These are phyloP conservation scores for Austroboletus eburneus DNA, from an alignment of 768 basidiomycete genomes.

Conservation along the genomic window DNA sequence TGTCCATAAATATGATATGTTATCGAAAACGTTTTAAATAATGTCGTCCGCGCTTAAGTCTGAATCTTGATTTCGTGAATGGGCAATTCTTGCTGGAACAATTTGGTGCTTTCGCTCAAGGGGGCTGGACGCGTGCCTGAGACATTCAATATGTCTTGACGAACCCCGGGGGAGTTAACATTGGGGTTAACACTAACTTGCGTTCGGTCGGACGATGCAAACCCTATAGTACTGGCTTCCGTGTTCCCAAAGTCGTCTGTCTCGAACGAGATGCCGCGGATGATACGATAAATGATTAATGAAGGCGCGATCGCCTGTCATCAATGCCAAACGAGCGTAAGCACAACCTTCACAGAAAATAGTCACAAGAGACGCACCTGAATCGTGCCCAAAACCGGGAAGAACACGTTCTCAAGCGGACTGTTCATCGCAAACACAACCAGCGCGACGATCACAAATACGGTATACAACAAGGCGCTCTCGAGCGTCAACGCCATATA, in stretches of 20 bases:
- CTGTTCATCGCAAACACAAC: conserved; percentile 16
- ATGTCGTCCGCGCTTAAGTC: neutral
- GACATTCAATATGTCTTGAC: neutral
- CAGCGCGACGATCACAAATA: conserved; percentile 9
- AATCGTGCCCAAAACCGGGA: conserved; percentile 9
- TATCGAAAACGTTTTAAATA: no score
- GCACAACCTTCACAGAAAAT: neutral
- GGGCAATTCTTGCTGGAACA: conserved; percentile 1
- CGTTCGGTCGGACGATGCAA: conserved; percentile 1
- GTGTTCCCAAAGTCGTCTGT: conserved; percentile 7
- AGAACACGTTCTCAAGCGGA: conserved; percentile 21
- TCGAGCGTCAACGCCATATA: conserved; percentile 27
- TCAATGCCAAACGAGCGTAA: neutral
- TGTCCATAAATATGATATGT: no score
- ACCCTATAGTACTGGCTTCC: conserved; percentile 4
- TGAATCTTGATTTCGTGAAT: conserved; percentile 12
- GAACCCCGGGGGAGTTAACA: neutral
- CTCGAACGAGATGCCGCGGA: conserved; percentile 15
- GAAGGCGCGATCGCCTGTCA: conserved; percentile 14
- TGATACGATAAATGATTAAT: conserved; percentile 23
- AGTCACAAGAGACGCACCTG: neutral
- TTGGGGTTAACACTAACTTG: no score
- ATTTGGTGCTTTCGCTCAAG: conserved; percentile 1
- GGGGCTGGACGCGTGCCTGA: conserved; percentile 11
- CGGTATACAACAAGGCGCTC: conserved; percentile 18